Evolutionary conservation across 1,284 basidiomycete species (phyloP).

Genomic region (Bondarzewia mesenterica): DNA sequence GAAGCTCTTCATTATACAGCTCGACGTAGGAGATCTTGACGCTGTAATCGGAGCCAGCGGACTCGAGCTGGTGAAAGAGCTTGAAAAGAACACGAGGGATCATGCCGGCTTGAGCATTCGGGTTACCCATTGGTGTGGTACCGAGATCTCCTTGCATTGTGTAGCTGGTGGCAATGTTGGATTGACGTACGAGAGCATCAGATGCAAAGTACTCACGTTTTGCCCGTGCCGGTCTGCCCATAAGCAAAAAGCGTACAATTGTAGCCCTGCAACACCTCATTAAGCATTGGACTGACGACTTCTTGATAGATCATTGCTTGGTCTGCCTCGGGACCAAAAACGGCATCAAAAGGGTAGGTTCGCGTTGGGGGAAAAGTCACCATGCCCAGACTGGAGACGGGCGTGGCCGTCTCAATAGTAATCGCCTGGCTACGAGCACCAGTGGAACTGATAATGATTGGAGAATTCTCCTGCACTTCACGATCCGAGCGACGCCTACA

Average conservation of each 20-base stretch:
- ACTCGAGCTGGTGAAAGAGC: slow-evolving; percentile 85
- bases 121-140: slow-evolving; percentile 80
- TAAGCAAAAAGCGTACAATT: slow-evolving; percentile 99
- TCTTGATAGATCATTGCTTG: slow-evolving; percentile 93
- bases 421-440: slow-evolving; percentile 70
- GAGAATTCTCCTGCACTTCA: slow-evolving; percentile 75
- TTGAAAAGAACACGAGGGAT: slow-evolving; percentile 94
- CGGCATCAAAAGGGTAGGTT: slow-evolving; percentile 88
- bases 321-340: slow-evolving; percentile 96
- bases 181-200: slow-evolving; percentile 1
- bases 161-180: slow-evolving; percentile 43
- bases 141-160: slow-evolving; percentile 93
- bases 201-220: slow-evolving; percentile 68
- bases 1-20: slow-evolving; percentile 99
- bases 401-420: slow-evolving; percentile 70
- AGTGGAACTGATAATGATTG: slow-evolving; percentile 71
- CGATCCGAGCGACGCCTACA: slow-evolving; percentile 77
- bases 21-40: slow-evolving; percentile 95
- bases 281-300: slow-evolving; percentile 88
- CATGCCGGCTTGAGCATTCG: slow-evolving; percentile 88
- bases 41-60: slow-evolving; percentile 73
- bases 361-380: slow-evolving; percentile 62
- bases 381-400: slow-evolving; percentile 56
- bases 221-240: slow-evolving; percentile 98
- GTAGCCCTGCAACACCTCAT: slow-evolving; percentile 91